Evolutionary conservation across 2,329 filamentous ascomycete genomes (phyloP), one percentile per base, ranked within the genome.

Genomic region (Fusarium circinatum): DNA sequence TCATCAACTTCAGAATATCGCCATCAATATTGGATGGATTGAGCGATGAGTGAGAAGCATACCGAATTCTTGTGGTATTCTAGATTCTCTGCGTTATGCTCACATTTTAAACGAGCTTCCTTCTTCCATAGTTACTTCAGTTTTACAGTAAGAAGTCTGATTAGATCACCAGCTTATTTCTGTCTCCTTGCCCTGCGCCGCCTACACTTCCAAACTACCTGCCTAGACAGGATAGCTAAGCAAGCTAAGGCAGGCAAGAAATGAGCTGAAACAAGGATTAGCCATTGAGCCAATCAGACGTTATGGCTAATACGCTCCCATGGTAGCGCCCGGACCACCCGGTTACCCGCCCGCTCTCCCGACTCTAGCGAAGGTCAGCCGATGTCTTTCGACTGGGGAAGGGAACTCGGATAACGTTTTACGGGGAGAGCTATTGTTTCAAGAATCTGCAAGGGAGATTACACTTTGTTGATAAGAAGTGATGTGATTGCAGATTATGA

Each of bases 251-350:
- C 28, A 28, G 0, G 18, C 3, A 11, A 45, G 38, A 42, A 57
- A 45, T 32, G 26, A 59, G 56, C 42, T 59, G 56, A 32, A 51
- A 51, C 56, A 51, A 13, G 56, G 56, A 39, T 39, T 10, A 20
- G 20, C 9, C 3, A 5, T 1, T 2, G 0, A 0, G 13, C 56
- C 1, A 59, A 59, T 38, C 20, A 59, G 4, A 24, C 5, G 0
- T 22, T 2, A 11, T 11, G 44, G 24, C 51, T 54, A 10, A 54
- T 0, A 32, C 28, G 14, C 18, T 13, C 34, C 1, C 2, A 54
- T 3, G 4, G n/a, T 54, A 38, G 34, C 34, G 51, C 51, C 51
- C 51, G 51, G 51, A 17, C 24, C 32, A 28, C 18, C 24, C 24
- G 24, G 24, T 26, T 0, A 38, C 10, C 49, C 18, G 49, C 32